phyloP scores from a whole-genome alignment of 2,329 filamentous ascomycete species.

The Penicillium occitanis region DNA sequence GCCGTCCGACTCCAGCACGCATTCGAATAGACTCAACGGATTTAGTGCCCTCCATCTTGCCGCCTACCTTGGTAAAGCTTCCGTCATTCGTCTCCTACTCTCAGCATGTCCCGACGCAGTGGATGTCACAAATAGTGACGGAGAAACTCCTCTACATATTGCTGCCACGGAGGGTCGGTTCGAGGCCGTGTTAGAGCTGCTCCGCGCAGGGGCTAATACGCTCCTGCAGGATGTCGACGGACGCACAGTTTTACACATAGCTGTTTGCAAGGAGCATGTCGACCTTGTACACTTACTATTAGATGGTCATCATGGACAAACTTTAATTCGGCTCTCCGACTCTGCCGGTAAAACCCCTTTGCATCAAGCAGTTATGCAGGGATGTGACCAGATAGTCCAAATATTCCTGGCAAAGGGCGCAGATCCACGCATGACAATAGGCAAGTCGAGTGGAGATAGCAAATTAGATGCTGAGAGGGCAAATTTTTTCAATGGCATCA shows the following conservation, averaged over 20 bases:
- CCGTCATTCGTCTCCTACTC: conserved; percentile 6
- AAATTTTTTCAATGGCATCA: neutral
- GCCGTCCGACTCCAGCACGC: neutral
- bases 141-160: conserved; percentile 6
- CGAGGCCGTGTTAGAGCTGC: neutral
- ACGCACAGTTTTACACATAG: conserved; percentile 6
- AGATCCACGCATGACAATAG: conserved; percentile 1
- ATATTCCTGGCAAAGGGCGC: conserved; percentile 1
- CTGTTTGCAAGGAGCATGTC: conserved; percentile 3
- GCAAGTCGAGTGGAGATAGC: neutral
- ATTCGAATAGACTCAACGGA: conserved; percentile 8
- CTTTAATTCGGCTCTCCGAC: conserved; percentile 1
- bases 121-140: neutral
- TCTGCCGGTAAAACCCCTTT: neutral
- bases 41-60: conserved; percentile 2
- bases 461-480: conserved; percentile 2
- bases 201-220: neutral
- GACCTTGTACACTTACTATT: neutral
- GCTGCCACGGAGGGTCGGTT: neutral
- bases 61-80: conserved; percentile 6
- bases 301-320: neutral
- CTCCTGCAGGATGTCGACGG: neutral
- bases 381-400: conserved; percentile 8
- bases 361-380: conserved; percentile 7
- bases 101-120: conserved; percentile 3